Evolutionary conservation across 106 monocot genomes (phyloP), one percentile per base, ranked within the genome.

Genomic region (Apostasia ramifera): DNA sequence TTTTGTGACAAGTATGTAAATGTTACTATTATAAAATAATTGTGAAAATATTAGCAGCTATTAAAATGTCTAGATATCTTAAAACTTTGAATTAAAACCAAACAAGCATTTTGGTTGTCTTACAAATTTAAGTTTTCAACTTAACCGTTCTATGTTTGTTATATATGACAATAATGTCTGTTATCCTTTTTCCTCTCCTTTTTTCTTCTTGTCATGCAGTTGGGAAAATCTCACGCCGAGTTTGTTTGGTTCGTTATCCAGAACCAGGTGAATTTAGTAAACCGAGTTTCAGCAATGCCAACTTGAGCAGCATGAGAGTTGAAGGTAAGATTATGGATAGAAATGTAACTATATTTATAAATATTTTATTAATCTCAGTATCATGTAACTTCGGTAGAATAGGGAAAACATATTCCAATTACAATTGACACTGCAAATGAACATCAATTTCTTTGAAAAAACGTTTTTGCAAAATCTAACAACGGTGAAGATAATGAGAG

Each of bases 201-300:
- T 37, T 43, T 47, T 65, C 26, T 12, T 65, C 26, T 26, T 48
- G n/a, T 37, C 26, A 7, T 77, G 15, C 81, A 90, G 90, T 84
- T 39, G 90, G 86, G 54, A 90, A 83, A 69, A 81, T 90, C 66
- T 86, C 90, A 48, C 86, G 90, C 4, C 71, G 81, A 44, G 83
- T 84, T 46, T 79, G 73, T 63, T 83, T 90, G 62, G 76, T 86
- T 54, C 76, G 53, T 67, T 86, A 83, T 65, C 83, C 86, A 8
- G 83, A 86, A 4, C 81, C 83, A 13, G 69, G 65, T 3, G 90
- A 86, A 73, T 60, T 79, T 12, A 81, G 73, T 48, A 81, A 76
- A 54, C 41, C 67, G 40, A 39, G 47, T 44, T 58, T 70, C 40
- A 38, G 13, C 47, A 52, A 5, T 62, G 58, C 76, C 13, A 80